These are phyloP conservation scores for Anisodus acutangulus DNA, from an alignment of 257 asterid species.

Conservation along the genomic window DNA sequence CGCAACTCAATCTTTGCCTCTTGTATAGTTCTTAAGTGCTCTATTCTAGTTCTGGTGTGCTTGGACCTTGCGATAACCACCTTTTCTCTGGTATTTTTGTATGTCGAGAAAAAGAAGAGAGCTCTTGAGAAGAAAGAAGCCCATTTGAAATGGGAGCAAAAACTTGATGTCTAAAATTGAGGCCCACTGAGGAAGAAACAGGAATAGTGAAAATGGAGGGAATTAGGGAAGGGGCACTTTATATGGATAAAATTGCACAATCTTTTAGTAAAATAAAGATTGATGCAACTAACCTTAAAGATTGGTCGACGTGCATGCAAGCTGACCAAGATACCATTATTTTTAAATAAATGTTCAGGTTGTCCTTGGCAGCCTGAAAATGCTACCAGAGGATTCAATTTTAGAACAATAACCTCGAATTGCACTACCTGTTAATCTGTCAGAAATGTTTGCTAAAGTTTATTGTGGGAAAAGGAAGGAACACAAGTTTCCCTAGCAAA, in stretches of 20 bases:
- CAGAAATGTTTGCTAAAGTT: neutral
- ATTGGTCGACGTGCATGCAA: neutral
- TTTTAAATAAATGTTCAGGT: neutral
- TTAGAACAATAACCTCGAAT: neutral
- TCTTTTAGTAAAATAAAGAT: neutral
- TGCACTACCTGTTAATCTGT: neutral
- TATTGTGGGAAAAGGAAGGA: neutral
- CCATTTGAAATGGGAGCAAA: no score
- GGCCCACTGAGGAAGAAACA: neutral
- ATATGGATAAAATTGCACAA: neutral
- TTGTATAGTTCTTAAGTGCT: neutral
- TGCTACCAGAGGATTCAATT: neutral
- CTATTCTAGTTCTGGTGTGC: neutral
- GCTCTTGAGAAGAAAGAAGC: no score
- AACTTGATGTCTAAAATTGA: neutral
- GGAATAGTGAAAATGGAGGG: neutral
- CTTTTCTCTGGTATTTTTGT: neutral
- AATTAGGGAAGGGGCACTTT: neutral
- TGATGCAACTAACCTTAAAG: neutral
- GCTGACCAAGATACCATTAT: neutral
- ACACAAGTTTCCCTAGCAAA: conserved; percentile 21
- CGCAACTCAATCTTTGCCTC: conserved; percentile 21
- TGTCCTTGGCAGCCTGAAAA: conserved; percentile 12
- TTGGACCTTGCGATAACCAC: conserved; percentile 16
- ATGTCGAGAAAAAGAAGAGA: neutral